Percentiles rank a stretch among this genome's conserved stretches.
These are phyloP conservation scores for Coniochaeta ligniaria DNA, from an alignment of 2,329 filamentous ascomycete genomes.

Conservation along the genomic window DNA sequence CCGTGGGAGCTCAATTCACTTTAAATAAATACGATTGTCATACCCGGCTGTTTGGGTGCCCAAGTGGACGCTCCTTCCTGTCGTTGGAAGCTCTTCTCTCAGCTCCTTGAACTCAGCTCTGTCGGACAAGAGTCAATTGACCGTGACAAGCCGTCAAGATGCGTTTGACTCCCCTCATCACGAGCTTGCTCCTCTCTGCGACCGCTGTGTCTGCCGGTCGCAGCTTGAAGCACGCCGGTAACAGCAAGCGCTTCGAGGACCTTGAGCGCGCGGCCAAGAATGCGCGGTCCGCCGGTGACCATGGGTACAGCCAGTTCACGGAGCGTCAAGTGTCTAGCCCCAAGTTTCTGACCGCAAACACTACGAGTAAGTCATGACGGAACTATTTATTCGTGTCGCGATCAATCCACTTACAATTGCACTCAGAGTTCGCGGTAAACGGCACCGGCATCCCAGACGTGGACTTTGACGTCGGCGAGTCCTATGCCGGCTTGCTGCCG, in stretches of 20 bases:
- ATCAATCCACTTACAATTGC: neutral
- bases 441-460: constrained; percentile 61
- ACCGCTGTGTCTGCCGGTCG: neutral
- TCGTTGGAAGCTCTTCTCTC: neutral
- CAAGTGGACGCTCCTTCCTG: neutral
- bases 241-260: neutral
- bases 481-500: constrained; percentile 55
- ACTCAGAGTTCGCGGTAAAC: constrained; percentile 54
- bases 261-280: neutral
- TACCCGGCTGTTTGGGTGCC: neutral
- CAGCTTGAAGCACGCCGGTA: constrained; percentile 1
- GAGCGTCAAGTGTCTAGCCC: neutral
- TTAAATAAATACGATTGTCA: neutral
- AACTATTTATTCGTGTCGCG: neutral
- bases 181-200: neutral
- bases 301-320: neutral
- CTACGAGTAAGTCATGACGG: constrained; percentile 5
- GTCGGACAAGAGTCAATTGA: neutral
- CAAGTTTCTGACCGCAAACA: constrained; percentile 12
- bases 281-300: neutral
- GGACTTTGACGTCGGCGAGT: constrained; percentile 60
- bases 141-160: neutral
- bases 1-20: neutral
- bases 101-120: neutral
- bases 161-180: neutral